Evolutionary conservation across 768 basidiomycete genomes (phyloP), one percentile per base, ranked within the genome.

Genomic region (Mycena crocata): DNA sequence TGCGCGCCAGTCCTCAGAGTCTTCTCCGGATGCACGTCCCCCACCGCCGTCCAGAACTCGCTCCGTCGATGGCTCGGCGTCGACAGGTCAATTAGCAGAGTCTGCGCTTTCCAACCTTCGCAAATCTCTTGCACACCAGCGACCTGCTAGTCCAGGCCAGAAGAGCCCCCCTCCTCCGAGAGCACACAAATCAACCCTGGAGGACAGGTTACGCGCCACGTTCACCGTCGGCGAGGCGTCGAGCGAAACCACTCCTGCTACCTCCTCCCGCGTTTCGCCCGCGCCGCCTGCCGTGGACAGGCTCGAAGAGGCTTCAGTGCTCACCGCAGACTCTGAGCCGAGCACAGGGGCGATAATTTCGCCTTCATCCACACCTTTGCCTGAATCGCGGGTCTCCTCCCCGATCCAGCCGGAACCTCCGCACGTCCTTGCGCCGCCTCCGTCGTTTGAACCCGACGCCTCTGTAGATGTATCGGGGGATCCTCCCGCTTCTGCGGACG

Each of bases 121-220:
- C 67, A 93, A 89, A 77, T 88, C 90, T 15, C 75, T 92, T 28
- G 82, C 80, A 6, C 59, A 81, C 5, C 89, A 90, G 66, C 88
- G 87, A 30, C 73, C 84, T 31, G 79, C 73, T 17, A 86, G 80
- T 74, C 81, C 84, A 40, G 73, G 73, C n/a, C 57, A 73, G 68
- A 15, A 67, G 50, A 73, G 70, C 46, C 64, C 75, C 19, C 55
- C 67, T 37, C 71, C 70, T 44, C 71, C 72, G 30, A 67, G 68
- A 66, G 78, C 82, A 49, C 66, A 62, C 37, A 90, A 91, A 73
- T 82, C 85, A 10, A 91, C 85, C 26, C 81, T 94, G 2, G 93
- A 94, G 77, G 93, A 94, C 63, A 84, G 93, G 48, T 80, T 94
- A n/a, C 86, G 90, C 48, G 89, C 81, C 31, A 84, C 85, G 30